Evolutionary conservation across 768 basidiomycete species (phyloP).

Genomic region (Serendipita indica): DNA sequence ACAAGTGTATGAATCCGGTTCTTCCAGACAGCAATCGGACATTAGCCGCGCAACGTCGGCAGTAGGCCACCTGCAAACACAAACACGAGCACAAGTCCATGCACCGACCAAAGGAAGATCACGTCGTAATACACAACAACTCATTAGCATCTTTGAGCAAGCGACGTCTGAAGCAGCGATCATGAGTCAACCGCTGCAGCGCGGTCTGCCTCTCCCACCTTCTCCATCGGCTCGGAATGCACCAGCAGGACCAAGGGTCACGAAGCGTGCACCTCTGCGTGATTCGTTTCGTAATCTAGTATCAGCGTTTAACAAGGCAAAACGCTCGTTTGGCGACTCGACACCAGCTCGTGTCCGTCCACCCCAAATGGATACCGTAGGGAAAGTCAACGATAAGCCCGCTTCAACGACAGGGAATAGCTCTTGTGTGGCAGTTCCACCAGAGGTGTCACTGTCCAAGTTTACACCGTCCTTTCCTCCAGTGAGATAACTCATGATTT

Average conservation of each 20-base stretch:
- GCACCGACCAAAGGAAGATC: no score
- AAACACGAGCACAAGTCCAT: not conserved
- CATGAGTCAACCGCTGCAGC: not conserved
- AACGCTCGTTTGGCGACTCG: not conserved
- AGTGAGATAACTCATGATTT: not conserved
- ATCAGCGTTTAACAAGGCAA: not conserved
- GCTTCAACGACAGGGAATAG: not conserved
- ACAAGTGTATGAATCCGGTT: not conserved
- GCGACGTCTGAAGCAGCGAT: not conserved
- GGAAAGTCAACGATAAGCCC: not conserved
- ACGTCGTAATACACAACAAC: not conserved
- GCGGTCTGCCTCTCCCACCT: not conserved
- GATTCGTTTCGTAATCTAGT: conserved; percentile 4
- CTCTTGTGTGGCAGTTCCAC: not conserved
- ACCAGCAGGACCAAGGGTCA: not conserved
- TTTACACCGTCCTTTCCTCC: not conserved
- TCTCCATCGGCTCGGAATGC: not conserved
- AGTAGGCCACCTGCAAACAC: not conserved
- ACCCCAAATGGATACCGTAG: not conserved
- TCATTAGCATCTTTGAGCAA: not conserved
- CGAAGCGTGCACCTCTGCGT: not conserved
- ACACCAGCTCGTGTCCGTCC: not conserved
- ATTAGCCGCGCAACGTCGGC: not conserved
- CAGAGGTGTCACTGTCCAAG: not conserved
- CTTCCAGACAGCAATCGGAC: not conserved